Conservation (phyloP, 2,329 filamentous ascomycete genomes). For the Botrytis deweyae region DNA sequence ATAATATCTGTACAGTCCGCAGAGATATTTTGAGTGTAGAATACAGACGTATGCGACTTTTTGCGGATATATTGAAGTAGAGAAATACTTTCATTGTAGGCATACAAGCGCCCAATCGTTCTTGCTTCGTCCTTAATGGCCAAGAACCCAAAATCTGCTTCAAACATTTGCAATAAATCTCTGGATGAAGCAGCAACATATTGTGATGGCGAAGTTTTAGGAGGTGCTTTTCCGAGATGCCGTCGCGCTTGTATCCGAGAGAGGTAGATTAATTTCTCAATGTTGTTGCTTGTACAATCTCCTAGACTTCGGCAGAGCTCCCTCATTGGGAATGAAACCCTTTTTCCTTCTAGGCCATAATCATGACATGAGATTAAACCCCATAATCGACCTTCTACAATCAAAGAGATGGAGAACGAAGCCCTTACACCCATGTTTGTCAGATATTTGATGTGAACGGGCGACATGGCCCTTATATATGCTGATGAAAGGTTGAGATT, state of each 20-base stretch:
- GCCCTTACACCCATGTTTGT: constrained; percentile 85
- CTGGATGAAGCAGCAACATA: constrained; percentile 29
- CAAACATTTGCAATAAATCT: constrained; percentile 30
- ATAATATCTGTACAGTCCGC: constrained; percentile 78
- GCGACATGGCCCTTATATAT: constrained; percentile 84
- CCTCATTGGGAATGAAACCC: constrained; percentile 40
- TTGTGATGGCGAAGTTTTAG: constrained; percentile 23
- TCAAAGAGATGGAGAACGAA: constrained; percentile 92
- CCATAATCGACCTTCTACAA: constrained; percentile 82
- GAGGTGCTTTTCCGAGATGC: constrained; percentile 16
- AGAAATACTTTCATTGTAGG: constrained; percentile 79
- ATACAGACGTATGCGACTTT: constrained; percentile 70
- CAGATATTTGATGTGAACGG: constrained; percentile 85
- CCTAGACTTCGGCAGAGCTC: constrained; percentile 73
- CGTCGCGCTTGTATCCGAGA: constrained; percentile 25
- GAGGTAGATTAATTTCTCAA: constrained; percentile 27
- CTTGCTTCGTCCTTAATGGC: constrained; percentile 87
- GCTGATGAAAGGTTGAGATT: constrained; percentile 72
- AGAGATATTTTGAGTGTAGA: constrained; percentile 72
- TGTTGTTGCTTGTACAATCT: constrained; percentile 53
- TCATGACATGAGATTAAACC: constrained; percentile 84
- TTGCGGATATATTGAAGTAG: constrained; percentile 82
- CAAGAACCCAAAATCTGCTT: constrained; percentile 60
- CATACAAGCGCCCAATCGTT: constrained; percentile 71
- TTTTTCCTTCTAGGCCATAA: constrained; percentile 67